Evolutionary conservation across 148 eudicot genomes (phyloP).

Genomic region (Rhododendron ferrugineum): DNA sequence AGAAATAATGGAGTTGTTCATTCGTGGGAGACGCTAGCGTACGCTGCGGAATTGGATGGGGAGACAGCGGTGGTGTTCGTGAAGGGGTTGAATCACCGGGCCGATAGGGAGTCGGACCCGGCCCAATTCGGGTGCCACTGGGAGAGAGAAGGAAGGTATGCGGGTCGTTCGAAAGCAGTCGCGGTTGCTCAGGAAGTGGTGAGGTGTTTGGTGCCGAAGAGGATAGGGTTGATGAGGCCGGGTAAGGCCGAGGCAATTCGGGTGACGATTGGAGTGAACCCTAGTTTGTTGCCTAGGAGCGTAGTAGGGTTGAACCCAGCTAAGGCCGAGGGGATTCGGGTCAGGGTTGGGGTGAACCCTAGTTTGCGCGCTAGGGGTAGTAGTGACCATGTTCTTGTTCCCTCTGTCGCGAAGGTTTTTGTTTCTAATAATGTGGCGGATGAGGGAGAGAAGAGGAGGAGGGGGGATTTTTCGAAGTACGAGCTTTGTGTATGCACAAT

Average conservation of each 20-base stretch:
- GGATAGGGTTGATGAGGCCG: constrained; percentile 18
- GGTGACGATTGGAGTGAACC: background rate
- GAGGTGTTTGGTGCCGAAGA: constrained; percentile 60
- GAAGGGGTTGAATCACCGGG: constrained; percentile 74
- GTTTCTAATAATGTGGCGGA: background rate
- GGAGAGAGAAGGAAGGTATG: constrained; percentile 17
- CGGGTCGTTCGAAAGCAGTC: constrained; percentile 41
- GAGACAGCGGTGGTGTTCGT: constrained; percentile 61
- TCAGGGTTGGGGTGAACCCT: constrained; percentile 37
- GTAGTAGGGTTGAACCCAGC: background rate
- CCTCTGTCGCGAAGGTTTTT: constrained; percentile 67
- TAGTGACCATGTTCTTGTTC: constrained; percentile 35
- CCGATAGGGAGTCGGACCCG: constrained; percentile 61
- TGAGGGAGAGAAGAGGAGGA: constrained; percentile 5
- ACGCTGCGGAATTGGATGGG: constrained; percentile 65
- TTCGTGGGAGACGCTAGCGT: constrained; percentile 64
- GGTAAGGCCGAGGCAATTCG: constrained; percentile 26
- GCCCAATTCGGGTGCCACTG: constrained; percentile 57
- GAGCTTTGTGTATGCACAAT: constrained; percentile 90
- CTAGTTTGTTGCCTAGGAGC: constrained; percentile 44
- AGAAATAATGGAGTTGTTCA: constrained; percentile 17
- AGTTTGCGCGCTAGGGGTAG: constrained; percentile 18
- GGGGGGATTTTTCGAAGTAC: constrained; percentile 23
- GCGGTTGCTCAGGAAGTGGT: constrained; percentile 88
- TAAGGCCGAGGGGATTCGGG: constrained; percentile 33